Percentiles rank a stretch among this genome's conserved stretches.
phyloP scores from a whole-genome alignment of 2,329 filamentous ascomycete species.

The Nigrospora osmanthi region DNA sequence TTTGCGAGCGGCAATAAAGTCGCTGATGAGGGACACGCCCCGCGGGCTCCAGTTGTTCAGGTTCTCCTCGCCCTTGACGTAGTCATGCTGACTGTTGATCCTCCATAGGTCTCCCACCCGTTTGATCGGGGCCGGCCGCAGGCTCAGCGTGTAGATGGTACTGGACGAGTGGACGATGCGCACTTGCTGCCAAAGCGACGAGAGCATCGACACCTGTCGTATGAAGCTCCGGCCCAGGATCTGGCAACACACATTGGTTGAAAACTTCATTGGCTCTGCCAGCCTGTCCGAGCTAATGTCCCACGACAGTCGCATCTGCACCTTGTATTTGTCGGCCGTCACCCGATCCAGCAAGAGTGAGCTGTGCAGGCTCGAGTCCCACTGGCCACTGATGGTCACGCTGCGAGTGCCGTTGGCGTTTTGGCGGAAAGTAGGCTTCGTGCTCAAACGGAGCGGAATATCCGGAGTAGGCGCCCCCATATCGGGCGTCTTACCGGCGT shows the following conservation, averaged over 20 bases:
- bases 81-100: slow-evolving; percentile 90
- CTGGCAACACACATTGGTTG: slow-evolving; percentile 72
- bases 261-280: slow-evolving; percentile 82
- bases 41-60: slow-evolving; percentile 80
- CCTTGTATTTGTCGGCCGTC: slow-evolving; percentile 85
- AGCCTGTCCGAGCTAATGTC: slow-evolving; percentile 77
- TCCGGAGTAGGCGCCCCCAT: slow-evolving; percentile 65
- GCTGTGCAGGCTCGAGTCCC: slow-evolving; percentile 90
- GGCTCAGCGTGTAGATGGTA: slow-evolving; percentile 76
- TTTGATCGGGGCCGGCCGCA: slow-evolving; percentile 86
- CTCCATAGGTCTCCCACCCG: slow-evolving; percentile 90
- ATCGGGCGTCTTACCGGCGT: slow-evolving; percentile 76
- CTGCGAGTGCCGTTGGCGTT: slow-evolving; percentile 87
- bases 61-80: slow-evolving; percentile 91
- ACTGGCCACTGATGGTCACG: slow-evolving; percentile 82
- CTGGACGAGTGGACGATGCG: slow-evolving; percentile 83
- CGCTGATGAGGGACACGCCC: slow-evolving; percentile 82
- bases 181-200: slow-evolving; percentile 76
- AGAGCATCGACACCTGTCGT: slow-evolving; percentile 79
- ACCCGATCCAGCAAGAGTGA: slow-evolving; percentile 90
- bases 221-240: slow-evolving; percentile 79
- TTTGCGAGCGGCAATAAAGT: slow-evolving; percentile 71
- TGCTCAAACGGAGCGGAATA: slow-evolving; percentile 68
- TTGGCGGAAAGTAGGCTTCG: slow-evolving; percentile 70
- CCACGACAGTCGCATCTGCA: slow-evolving; percentile 83